A percentile compares a stretch with the other conserved stretches of the same genome.
Conservation (phyloP, 23 red algal genomes). For the Gracilaria vermiculophylla region DNA sequence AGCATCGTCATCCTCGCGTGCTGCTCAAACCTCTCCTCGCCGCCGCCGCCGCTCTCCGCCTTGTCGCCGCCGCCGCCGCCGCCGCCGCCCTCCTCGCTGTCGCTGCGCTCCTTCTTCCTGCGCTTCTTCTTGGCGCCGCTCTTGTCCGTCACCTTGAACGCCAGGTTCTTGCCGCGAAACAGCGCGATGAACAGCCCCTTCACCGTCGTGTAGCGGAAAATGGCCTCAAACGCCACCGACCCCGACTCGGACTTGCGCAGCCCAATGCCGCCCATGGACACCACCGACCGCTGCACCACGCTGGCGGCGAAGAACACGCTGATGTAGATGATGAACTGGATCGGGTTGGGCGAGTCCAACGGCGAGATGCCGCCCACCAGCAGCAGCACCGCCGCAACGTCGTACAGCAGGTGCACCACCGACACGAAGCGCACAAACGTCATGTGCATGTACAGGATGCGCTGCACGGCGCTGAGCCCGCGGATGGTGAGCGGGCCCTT, state of each 20-base stretch:
- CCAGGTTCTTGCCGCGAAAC: constrained; percentile 43
- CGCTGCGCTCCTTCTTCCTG: constrained; percentile 5
- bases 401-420: constrained; percentile 55
- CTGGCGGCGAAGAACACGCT: constrained; percentile 11
- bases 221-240: constrained; percentile 51
- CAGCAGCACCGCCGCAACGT: constrained; percentile 42
- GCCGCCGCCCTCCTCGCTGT: background rate
- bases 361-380: constrained; percentile 52
- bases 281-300: constrained; percentile 7
- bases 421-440: constrained; percentile 47
- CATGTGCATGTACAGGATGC: constrained; percentile 60
- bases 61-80: background rate
- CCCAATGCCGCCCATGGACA: constrained; percentile 35
- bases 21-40: constrained; percentile 29
- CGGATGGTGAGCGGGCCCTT: constrained; percentile 19
- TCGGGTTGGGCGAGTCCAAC: constrained; percentile 29
- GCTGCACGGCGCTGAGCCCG: constrained; percentile 26
- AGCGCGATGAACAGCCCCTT: constrained; percentile 62
- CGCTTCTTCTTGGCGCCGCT: background rate
- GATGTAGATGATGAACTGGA: constrained; percentile 61
- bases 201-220: constrained; percentile 52
- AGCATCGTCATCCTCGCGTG: constrained; percentile 46
- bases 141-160: constrained; percentile 65
- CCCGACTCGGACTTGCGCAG: constrained; percentile 56
- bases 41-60: background rate